phyloP scores from a whole-genome alignment of 2,329 filamentous ascomycete genomes.

The Colletotrichum destructivum region DNA sequence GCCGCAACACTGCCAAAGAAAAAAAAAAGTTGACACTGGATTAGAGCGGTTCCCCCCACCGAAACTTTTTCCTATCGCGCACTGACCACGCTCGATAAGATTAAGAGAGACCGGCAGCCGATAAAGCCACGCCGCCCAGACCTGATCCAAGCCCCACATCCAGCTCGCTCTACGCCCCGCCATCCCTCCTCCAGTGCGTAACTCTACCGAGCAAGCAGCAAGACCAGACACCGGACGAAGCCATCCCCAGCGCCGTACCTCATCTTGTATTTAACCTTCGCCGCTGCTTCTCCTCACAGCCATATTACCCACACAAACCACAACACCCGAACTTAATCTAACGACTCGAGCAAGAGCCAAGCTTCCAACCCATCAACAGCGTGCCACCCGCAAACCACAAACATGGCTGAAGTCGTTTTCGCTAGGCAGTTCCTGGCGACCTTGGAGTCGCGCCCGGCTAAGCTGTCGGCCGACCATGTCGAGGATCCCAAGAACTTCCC shows the following conservation, averaged over 20 bases:
- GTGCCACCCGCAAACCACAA: constrained; percentile 43
- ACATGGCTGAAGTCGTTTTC: constrained; percentile 88
- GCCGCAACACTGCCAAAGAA: constrained; percentile 27
- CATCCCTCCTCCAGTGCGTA: constrained; percentile 35
- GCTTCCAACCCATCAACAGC: not conserved
- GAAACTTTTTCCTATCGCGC: constrained; percentile 55
- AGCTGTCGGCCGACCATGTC: constrained; percentile 91
- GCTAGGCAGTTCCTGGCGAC: constrained; percentile 86
- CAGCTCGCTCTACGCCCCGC: constrained; percentile 32
- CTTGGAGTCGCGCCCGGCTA: constrained; percentile 83
- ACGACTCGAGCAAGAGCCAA: not conserved
- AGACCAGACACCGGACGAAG: constrained; percentile 37
- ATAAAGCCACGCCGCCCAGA: constrained; percentile 38
- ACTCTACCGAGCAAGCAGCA: constrained; percentile 22
- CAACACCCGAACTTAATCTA: not conserved
- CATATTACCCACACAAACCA: not conserved
- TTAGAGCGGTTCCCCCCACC: constrained; percentile 50
- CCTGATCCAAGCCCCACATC: constrained; percentile 32
- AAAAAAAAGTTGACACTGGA: constrained; percentile 42
- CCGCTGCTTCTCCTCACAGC: not conserved
- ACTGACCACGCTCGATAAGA: constrained; percentile 35
- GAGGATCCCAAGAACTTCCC: constrained; percentile 87
- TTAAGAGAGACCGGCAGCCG: constrained; percentile 2
- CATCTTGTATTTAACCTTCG: constrained; percentile 4
- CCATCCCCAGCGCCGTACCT: constrained; percentile 17